A percentile compares a stretch with the other conserved stretches of the same genome.
phyloP scores from a whole-genome alignment of 2,329 filamentous ascomycete species.

The Lomentospora prolificans region DNA sequence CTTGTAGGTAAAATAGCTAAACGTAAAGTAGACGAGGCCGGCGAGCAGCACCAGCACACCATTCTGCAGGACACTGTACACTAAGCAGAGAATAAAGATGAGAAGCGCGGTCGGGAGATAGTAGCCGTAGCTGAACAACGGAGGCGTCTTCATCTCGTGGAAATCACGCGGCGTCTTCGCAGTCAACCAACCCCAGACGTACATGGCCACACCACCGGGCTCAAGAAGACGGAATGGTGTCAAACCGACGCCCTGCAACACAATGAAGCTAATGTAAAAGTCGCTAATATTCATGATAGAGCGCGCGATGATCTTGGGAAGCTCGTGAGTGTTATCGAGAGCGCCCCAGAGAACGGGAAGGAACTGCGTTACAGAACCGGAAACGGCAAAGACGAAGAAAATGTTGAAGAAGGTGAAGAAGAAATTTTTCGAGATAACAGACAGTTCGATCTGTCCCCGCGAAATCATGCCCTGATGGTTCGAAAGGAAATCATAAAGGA shows the following conservation, averaged over 20 bases:
- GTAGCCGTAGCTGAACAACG: slow-evolving; percentile 90
- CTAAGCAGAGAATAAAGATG: slow-evolving; percentile 88
- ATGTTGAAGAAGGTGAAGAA: slow-evolving; percentile 99
- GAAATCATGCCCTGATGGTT: slow-evolving; percentile 93
- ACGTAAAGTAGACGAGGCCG: slow-evolving; percentile 71
- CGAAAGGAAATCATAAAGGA: slow-evolving; percentile 87
- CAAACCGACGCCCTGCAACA: slow-evolving; percentile 85
- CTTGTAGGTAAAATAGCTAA: slow-evolving; percentile 87
- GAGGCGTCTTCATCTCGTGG: slow-evolving; percentile 70
- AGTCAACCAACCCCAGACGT: slow-evolving; percentile 67
- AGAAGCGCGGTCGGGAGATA: slow-evolving; percentile 88
- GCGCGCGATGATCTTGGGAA: slow-evolving; percentile 64
- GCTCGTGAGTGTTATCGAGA: slow-evolving; percentile 66
- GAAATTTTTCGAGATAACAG: slow-evolving; percentile 95
- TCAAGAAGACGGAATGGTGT: slow-evolving; percentile 89
- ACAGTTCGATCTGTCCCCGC: slow-evolving; percentile 86
- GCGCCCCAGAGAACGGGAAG: slow-evolving; percentile 61
- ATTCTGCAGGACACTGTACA: slow-evolving; percentile 77
- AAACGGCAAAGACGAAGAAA: slow-evolving; percentile 86
- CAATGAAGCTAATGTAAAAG: slow-evolving; percentile 91
- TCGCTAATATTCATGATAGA: slow-evolving; percentile 65
- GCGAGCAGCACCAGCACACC: slow-evolving; percentile 76
- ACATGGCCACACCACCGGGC: slow-evolving; percentile 74
- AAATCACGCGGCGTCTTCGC: slow-evolving; percentile 87
- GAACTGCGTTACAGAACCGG: slow-evolving; percentile 72